A percentile compares a stretch with the other conserved stretches of the same genome.
Conservation (phyloP, 2,329 filamentous ascomycete species). For the Neonectria faginata region DNA sequence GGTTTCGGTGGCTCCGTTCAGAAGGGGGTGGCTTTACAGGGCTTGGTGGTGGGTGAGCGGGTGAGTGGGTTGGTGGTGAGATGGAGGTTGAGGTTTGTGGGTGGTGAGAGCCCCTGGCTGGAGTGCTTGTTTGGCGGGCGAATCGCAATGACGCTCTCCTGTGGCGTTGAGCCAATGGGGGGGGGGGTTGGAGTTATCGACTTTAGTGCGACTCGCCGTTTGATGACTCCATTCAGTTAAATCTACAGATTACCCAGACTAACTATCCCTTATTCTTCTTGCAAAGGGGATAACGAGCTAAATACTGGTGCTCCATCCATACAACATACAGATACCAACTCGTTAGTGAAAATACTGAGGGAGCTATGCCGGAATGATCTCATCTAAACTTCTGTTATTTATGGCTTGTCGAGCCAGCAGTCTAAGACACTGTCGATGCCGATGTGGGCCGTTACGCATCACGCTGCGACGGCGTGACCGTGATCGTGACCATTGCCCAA, state of each 20-base stretch:
- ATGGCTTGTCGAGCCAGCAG: background rate
- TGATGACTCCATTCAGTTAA: background rate
- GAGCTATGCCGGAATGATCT: background rate
- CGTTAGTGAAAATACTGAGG: background rate
- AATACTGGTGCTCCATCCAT: background rate
- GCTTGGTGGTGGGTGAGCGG: background rate
- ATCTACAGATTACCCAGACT: no score
- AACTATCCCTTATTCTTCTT: no score
- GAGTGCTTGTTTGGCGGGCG: background rate
- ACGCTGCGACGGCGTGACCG: background rate
- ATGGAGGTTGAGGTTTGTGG: background rate
- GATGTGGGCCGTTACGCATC: background rate
- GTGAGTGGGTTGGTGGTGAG: background rate
- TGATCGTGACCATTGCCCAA: background rate
- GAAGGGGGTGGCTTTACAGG: background rate
- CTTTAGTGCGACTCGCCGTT: conserved; percentile 10
- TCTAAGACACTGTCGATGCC: background rate
- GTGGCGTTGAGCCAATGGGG: conserved; percentile 1
- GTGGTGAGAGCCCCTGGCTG: background rate
- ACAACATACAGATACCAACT: no score
- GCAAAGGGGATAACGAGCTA: background rate
- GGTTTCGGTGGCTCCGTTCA: background rate
- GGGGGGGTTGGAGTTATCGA: no score
- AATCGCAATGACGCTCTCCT: background rate
- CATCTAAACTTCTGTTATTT: no score